Percentiles rank a stretch among this genome's conserved stretches.
Conservation (phyloP, 1,284 basidiomycete species). For the Tranzscheliella williamsii region DNA sequence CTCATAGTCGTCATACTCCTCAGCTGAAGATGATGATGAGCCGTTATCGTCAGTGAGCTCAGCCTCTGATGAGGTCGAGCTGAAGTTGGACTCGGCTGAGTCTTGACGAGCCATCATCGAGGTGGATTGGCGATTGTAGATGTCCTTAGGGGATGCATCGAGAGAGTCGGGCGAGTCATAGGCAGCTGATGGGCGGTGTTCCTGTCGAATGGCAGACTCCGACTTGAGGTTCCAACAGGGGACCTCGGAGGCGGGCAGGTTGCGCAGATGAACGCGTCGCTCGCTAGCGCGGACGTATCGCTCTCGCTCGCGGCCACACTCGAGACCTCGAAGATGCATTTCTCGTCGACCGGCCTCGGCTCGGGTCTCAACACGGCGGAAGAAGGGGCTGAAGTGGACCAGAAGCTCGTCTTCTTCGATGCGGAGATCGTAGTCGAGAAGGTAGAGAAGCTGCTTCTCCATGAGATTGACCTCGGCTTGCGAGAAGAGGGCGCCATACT, state of each 20-base stretch:
- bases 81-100: constrained; percentile 38
- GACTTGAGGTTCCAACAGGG: constrained; percentile 56
- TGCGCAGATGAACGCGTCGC: constrained; percentile 53
- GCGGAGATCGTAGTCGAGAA: constrained; percentile 60
- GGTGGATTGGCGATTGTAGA: constrained; percentile 9
- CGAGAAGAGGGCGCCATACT: constrained; percentile 73
- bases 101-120: constrained; percentile 50
- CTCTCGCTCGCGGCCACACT: constrained; percentile 56
- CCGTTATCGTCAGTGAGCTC: constrained; percentile 60
- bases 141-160: constrained; percentile 23
- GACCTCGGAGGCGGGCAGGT: constrained; percentile 53
- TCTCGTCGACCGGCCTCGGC: constrained; percentile 57
- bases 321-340: constrained; percentile 58
- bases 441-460: constrained; percentile 75
- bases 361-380: constrained; percentile 55
- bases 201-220: constrained; percentile 20
- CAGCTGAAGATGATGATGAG: constrained; percentile 53
- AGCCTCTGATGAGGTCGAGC: constrained; percentile 50
- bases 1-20: constrained; percentile 55
- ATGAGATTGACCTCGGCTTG: constrained; percentile 80
- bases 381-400: constrained; percentile 59
- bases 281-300: constrained; percentile 56
- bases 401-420: constrained; percentile 60
- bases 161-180: constrained; percentile 35
- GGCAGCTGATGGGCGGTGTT: constrained; percentile 25